Conservation (phyloP, 176 grass and related monocot genomes). For the Aegilops bicornis region DNA sequence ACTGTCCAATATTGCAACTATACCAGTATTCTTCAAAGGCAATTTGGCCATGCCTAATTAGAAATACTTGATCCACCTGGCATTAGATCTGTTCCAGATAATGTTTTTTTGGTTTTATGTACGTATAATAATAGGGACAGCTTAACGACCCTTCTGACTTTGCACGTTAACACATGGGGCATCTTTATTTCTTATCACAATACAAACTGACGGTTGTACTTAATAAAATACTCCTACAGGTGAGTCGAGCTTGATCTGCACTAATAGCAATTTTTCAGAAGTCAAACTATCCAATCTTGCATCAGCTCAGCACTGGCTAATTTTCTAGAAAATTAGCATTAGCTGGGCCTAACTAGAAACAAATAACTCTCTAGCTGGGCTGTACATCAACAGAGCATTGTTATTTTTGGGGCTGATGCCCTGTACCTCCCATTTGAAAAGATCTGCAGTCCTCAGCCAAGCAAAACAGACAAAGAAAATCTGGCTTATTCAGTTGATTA, state of each 20-base stretch:
- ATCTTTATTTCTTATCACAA: background rate
- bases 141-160: background rate
- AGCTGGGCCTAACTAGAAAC: too few relatives aligned
- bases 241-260: background rate
- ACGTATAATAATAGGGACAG: background rate
- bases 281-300: background rate
- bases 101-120: background rate
- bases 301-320: background rate
- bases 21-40: background rate
- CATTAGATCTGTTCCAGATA: background rate
- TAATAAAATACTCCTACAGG: background rate
- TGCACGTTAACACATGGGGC: background rate
- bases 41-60: background rate
- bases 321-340: background rate
- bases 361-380: too few relatives aligned
- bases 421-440: constrained; percentile 48
- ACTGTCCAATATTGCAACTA: background rate
- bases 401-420: background rate
- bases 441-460: constrained; percentile 21
- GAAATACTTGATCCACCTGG: background rate
- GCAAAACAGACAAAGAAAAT: background rate
- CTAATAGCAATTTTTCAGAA: background rate
- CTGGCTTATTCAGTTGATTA: background rate
- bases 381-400: too few relatives aligned
- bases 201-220: background rate